Evolutionary conservation across 2,329 filamentous ascomycete genomes (phyloP), one percentile per base, ranked within the genome.

Genomic region (Aspergillus sp.): DNA sequence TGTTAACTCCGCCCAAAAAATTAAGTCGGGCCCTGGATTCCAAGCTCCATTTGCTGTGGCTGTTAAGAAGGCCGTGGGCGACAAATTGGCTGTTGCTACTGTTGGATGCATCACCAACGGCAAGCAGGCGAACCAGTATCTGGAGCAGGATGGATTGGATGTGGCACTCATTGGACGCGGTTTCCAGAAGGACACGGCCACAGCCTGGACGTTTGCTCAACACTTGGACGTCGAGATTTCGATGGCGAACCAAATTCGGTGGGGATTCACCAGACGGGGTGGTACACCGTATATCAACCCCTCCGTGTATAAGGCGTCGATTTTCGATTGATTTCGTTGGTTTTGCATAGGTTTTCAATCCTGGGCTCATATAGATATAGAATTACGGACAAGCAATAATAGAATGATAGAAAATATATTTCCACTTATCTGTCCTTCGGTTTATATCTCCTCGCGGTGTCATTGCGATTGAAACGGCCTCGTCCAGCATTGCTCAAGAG

Each of bases 101-200:
- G 88, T 95, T 1, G 89, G 90, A 3, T 72, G 78, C 48, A 86
- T 95, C 57, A 82, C 77, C 34, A 78, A 78, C 29, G 85, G 82
- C 2, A 78, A 81, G 57, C 76, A 84, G 63, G 88, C 87, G 4
- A 77, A 81, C 74, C 53, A 79, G 71, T 48, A 84, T 59, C 61
- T 80, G 2, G 71, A 79, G 48, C 65, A 70, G 50, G 64, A 70
- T 5, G 65, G 68, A 51, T 57, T 82, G 48, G 89, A 96, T 61
- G 65, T 90, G 10, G 81, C 84, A 0, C 74, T 91, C 10, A 75
- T 85, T 1, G 90, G 80, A 0, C 75, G 88, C 47, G 83, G 85
- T 60, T 93, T 93, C 67, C 75, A 94, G 68, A 81, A 88, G 63
- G 88, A 94, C 60, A 86, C 89, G 0, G 82, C 86, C 48, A 81